A percentile compares a stretch with the other conserved stretches of the same genome.
phyloP scores from a whole-genome alignment of 352 stramenopile genomes.

The Phytopythium litorale region DNA sequence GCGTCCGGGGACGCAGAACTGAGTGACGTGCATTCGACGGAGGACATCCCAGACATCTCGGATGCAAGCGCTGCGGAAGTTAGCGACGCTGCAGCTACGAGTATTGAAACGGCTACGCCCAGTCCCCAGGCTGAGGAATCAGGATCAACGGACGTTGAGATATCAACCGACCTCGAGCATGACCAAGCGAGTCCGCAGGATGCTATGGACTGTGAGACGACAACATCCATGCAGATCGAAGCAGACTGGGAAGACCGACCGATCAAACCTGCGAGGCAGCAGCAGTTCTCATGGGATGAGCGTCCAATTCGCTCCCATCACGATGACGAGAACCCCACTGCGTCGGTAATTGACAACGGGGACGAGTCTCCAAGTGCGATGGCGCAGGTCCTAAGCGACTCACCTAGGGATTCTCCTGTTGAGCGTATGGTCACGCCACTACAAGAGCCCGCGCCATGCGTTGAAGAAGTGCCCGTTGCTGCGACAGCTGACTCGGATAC shows the following conservation, averaged over 20 bases:
- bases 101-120: neutral
- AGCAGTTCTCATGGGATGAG: slow-evolving; percentile 12
- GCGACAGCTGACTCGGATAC: neutral
- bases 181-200: neutral
- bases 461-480: neutral
- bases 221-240: neutral
- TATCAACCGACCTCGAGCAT: neutral
- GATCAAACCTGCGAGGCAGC: neutral
- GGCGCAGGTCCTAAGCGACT: neutral
- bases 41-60: neutral
- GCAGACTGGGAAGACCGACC: slow-evolving; percentile 16
- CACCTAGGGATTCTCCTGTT: neutral
- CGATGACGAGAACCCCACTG: neutral
- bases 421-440: neutral
- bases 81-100: neutral
- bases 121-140: neutral
- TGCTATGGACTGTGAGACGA: neutral
- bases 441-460: neutral
- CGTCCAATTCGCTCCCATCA: slow-evolving; percentile 8
- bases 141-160: neutral
- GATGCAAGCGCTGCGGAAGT: neutral
- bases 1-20: neutral
- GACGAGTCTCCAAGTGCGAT: neutral
- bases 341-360: neutral
- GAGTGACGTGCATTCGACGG: neutral